Evolutionary conservation across 1,284 basidiomycete genomes (phyloP), one percentile per base, ranked within the genome.

Genomic region (Pholiota adiposa): DNA sequence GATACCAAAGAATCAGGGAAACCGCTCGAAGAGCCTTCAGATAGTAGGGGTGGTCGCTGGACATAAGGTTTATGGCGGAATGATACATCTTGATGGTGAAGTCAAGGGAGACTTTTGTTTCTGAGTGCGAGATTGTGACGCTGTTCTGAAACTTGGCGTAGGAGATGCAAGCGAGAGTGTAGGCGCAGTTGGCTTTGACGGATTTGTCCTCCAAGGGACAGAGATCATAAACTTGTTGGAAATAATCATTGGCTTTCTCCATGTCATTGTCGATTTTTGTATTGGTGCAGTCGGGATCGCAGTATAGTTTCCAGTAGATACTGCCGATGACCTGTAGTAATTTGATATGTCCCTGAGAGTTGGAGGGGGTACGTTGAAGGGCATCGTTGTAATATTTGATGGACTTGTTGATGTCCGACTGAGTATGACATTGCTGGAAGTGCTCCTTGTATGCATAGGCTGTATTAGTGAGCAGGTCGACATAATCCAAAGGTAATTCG

Each of bases 381-480:
- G 56, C 52, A 5, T 23, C 25, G 2, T 31, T 27, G n/a, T 50
- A 55, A 2, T 34, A 14, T 14, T 41, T 12, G 6, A 61, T n/a
- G 1, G 53, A 49, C 19, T 43, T 43, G 1, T 46, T 34, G 27
- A 61, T 41, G 11, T 36, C 44, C 23, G 7, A 16, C 11, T 8
- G 6, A 12, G 38, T 33, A 5, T 18, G 6, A 29, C 14, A 14
- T 1, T 21, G 8, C 16, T 16, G 4, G 29, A 34, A 60, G 7
- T 21, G 50, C 2, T 51, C 40, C 25, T 57, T 40, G 41, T 59
- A 51, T 1, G 54, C 54, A 25, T 46, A 49, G 2, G 29, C 58
- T 4, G 58, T 52, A 36, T 64, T 58, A 41, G 54, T 34, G 43
- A 59, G 51, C 18, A 63, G 33, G 25, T 33, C 25, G 31, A 18